These are phyloP conservation scores for Colletotrichum tanaceti DNA, from an alignment of 2,329 filamentous ascomycete species.

Conservation along the genomic window DNA sequence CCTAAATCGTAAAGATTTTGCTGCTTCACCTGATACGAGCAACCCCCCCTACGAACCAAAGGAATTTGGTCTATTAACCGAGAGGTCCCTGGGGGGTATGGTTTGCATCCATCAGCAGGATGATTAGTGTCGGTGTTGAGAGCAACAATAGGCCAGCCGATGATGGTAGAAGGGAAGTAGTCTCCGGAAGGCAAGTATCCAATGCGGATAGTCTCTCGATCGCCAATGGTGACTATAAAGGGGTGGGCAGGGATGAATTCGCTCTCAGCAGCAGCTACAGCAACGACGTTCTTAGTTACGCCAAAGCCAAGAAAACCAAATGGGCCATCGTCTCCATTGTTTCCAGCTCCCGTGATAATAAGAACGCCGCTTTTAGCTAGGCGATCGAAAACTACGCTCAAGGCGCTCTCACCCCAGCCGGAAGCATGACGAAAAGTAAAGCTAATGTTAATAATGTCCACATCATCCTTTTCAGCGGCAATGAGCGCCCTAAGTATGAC, in stretches of 20 bases:
- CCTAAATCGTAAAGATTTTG: slow-evolving; percentile 45
- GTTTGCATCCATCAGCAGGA: slow-evolving; percentile 45
- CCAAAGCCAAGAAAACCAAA: slow-evolving; percentile 60
- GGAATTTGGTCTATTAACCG: slow-evolving; percentile 12
- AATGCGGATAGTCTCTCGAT: slow-evolving; percentile 44
- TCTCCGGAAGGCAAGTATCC: slow-evolving; percentile 50
- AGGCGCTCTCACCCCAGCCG: slow-evolving; percentile 47
- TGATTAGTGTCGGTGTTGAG: slow-evolving; percentile 45
- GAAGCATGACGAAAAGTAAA: slow-evolving; percentile 49
- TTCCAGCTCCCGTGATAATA: slow-evolving; percentile 63
- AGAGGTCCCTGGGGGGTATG: slow-evolving; percentile 42
- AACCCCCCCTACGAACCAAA: slow-evolving; percentile 50
- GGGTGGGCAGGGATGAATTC: slow-evolving; percentile 47
- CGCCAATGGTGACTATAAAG: slow-evolving; percentile 48
- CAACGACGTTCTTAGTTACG: slow-evolving; percentile 55
- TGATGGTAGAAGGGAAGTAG: slow-evolving; percentile 50
- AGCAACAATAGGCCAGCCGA: slow-evolving; percentile 48
- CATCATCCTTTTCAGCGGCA: slow-evolving; percentile 49
- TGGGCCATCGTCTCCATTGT: slow-evolving; percentile 60
- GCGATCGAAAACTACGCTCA: slow-evolving; percentile 53
- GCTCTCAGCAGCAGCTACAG: slow-evolving; percentile 57
- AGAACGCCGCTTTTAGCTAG: slow-evolving; percentile 60
- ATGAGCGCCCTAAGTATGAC: slow-evolving; percentile 54
- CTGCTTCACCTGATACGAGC: slow-evolving; percentile 48
- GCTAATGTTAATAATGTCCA: slow-evolving; percentile 53